Evolutionary conservation across 2,329 filamentous ascomycete genomes (phyloP).

Genomic region (Penicillium aurantiogriseum): DNA sequence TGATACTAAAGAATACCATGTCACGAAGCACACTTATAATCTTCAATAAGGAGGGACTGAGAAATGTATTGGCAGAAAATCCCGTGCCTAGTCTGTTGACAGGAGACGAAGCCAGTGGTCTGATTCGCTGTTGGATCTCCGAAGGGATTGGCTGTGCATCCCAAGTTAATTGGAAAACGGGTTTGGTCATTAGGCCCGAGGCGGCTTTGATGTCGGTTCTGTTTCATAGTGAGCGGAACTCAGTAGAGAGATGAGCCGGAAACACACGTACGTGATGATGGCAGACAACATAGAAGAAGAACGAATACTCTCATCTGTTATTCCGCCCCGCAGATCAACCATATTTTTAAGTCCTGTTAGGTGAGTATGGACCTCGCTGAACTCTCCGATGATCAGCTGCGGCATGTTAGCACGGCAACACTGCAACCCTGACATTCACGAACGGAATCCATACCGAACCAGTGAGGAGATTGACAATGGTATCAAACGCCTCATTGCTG

Average conservation of each 20-base stretch:
- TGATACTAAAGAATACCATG: constrained; percentile 34
- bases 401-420: constrained; percentile 10
- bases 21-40: constrained; percentile 31
- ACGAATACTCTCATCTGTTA: constrained; percentile 27
- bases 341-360: constrained; percentile 38
- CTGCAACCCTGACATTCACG: background rate
- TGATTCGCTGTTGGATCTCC: constrained; percentile 29
- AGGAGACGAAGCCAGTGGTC: constrained; percentile 26
- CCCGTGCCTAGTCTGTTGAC: constrained; percentile 27
- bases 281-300: constrained; percentile 27
- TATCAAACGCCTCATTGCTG: constrained; percentile 38
- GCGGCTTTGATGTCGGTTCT: constrained; percentile 39
- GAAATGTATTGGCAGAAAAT: constrained; percentile 28
- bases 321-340: constrained; percentile 39
- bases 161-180: constrained; percentile 37
- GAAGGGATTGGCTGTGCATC: constrained; percentile 30
- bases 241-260: background rate
- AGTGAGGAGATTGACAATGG: constrained; percentile 39
- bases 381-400: constrained; percentile 39
- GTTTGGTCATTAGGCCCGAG: constrained; percentile 34
- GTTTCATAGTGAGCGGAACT: constrained; percentile 3
- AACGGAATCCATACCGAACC: constrained; percentile 31
- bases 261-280: constrained; percentile 30
- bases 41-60: constrained; percentile 30
- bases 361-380: constrained; percentile 41